Conservation (phyloP, 2,329 filamentous ascomycete genomes). For the Exophiala xenobiotica region DNA sequence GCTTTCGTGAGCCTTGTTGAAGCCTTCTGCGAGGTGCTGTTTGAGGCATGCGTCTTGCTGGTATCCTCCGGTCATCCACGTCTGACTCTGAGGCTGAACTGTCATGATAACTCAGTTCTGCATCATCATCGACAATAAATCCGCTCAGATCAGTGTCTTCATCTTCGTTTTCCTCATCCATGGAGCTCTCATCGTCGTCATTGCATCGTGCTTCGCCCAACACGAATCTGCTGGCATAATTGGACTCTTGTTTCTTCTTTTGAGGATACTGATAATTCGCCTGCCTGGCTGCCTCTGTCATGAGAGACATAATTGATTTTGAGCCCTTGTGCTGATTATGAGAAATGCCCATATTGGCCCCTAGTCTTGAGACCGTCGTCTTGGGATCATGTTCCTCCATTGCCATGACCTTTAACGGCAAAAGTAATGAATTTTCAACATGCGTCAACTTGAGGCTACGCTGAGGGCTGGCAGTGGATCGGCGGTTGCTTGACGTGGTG, state of each 20-base stretch:
- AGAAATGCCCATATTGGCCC: slow-evolving; percentile 19
- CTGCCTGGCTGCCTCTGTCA: slow-evolving; percentile 11
- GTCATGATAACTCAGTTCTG: slow-evolving; percentile 29
- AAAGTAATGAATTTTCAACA: slow-evolving; percentile 38
- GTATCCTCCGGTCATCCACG: slow-evolving; percentile 5
- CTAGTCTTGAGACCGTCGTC: slow-evolving; percentile 30
- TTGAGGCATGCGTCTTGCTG: background rate
- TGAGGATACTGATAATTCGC: background rate
- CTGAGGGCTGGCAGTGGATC: slow-evolving; percentile 17
- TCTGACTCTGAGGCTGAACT: slow-evolving; percentile 20
- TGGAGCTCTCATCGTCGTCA: slow-evolving; percentile 27
- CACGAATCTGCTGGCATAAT: slow-evolving; percentile 24
- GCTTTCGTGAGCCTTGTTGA: slow-evolving; percentile 15
- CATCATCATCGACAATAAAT: slow-evolving; percentile 33
- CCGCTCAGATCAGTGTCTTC: slow-evolving; percentile 32
- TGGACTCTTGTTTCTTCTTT: slow-evolving; percentile 4
- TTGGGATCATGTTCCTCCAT: slow-evolving; percentile 37
- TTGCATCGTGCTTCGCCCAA: slow-evolving; percentile 29
- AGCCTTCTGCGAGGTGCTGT: slow-evolving; percentile 18
- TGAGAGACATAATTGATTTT: slow-evolving; percentile 24
- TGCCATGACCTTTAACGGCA: slow-evolving; percentile 32
- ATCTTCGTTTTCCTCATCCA: slow-evolving; percentile 30
- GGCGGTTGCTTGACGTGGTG: slow-evolving; percentile 18
- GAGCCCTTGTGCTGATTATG: background rate
- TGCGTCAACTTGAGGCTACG: slow-evolving; percentile 35